A percentile compares a stretch with the other conserved stretches of the same genome.
Evolutionary conservation across 306 rosid species (phyloP).

Genomic region (Amphicarpaea edgeworthii): DNA sequence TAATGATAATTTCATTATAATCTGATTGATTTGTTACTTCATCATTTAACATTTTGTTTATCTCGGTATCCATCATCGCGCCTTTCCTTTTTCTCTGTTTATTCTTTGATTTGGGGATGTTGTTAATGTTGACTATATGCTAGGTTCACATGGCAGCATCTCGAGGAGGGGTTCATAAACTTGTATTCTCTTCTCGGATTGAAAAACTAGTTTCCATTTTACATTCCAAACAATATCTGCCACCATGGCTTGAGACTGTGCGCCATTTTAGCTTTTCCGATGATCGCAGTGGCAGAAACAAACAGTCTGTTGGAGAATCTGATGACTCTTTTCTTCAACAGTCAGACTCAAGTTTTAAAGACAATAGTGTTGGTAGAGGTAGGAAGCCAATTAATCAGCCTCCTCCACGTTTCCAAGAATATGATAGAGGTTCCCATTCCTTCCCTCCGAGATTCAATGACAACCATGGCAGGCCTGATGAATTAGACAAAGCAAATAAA

Average conservation of each 20-base stretch:
- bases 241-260: conserved; percentile 36
- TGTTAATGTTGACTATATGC: conserved; percentile 36
- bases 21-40: conserved; percentile 11
- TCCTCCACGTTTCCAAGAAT: conserved; percentile 28
- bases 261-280: conserved; percentile 55
- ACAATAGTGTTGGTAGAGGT: conserved; percentile 53
- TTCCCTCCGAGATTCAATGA: conserved; percentile 48
- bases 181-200: conserved; percentile 41
- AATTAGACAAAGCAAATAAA: conserved; percentile 23
- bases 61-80: neutral
- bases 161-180: conserved; percentile 44
- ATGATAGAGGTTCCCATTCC: conserved; percentile 35
- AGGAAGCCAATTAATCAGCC: conserved; percentile 32
- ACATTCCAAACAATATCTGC: conserved; percentile 35
- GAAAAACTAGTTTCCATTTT: conserved; percentile 42
- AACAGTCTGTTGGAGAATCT: conserved; percentile 26
- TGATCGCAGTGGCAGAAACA: conserved; percentile 31
- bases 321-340: conserved; percentile 35
- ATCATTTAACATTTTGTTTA: neutral
- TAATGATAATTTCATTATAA: neutral
- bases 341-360: conserved; percentile 25
- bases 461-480: conserved; percentile 17
- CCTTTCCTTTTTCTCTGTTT: neutral
- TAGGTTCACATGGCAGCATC: conserved; percentile 51
- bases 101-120: conserved; percentile 32